Base-by-base conservation (phyloP, 352 stramenopile species). In the Phytopythium vexans region DNA sequence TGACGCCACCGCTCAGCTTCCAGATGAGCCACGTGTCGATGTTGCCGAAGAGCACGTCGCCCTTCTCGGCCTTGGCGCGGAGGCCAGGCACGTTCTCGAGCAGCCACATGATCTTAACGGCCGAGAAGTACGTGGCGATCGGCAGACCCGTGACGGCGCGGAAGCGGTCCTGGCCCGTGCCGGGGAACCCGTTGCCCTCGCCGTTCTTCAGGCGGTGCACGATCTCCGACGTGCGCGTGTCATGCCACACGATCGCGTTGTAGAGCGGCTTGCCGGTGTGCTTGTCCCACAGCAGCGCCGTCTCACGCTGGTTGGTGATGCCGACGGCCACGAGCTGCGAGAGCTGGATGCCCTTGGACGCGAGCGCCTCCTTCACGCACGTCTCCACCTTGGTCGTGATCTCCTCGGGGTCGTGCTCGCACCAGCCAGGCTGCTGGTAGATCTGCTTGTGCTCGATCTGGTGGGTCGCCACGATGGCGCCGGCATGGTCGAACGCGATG, bases 231-330 rank as follows among this genome's bases (percentile, higher is more conserved):
- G 96, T 99, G 35, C 97, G 86, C 41, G 86, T 94, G 64, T 99
- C 97, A 71, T 99, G 97, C 97, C 97, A 99, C 16, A 99, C 96
- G 62, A 99, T 98, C 33, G 97, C 96, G 68, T 98, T 98, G 75
- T 98, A 95, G 42, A 99, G 91, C n/a, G 97, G 91, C 66, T 94
- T 85, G 47, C 97, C 97, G 7, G 97, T 99, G 57, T 64, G 41
- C 66, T 89, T 94, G 78, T 99, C 92, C 96, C 96, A 99, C 16
- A 98, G 82, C 32, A 99, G 58, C 4, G 96, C 97, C 9, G 97
- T 99, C 82, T 99, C 97, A 27, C 97, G 82, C 82, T 99, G 97
- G 80, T 99, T 99, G 10, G 97, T 99, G 67, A 99, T 99, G 47
- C 97, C 97, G 43, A 99, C 81, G 48, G 94, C 91, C 10, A 81